phyloP scores from a whole-genome alignment of 2,329 filamentous ascomycete species.

The Stagonosporopsis vannaccii region DNA sequence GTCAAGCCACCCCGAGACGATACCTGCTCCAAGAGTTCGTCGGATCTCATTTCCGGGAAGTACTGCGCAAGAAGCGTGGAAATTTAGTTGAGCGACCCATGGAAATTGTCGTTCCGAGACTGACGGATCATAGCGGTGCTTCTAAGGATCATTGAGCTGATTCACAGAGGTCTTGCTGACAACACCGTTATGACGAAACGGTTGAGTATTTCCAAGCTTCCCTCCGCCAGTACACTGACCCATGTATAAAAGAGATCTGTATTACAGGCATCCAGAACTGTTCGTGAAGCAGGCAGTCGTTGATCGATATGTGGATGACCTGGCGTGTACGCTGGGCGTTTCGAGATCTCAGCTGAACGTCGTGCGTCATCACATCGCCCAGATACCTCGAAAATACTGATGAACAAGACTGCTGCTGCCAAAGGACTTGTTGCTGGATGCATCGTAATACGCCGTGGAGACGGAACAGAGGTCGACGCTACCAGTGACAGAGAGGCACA shows the following conservation, averaged over 20 bases:
- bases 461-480: slow-evolving; percentile 54
- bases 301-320: slow-evolving; percentile 75
- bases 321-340: slow-evolving; percentile 73
- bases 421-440: slow-evolving; percentile 75
- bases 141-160: slow-evolving; percentile 62
- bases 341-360: slow-evolving; percentile 73
- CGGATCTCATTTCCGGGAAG: slow-evolving; percentile 62
- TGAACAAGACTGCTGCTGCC: slow-evolving; percentile 69
- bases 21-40: slow-evolving; percentile 27
- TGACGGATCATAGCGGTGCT: slow-evolving; percentile 56
- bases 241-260: slow-evolving; percentile 70
- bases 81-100: slow-evolving; percentile 55
- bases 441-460: slow-evolving; percentile 56
- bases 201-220: slow-evolving; percentile 28
- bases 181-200: slow-evolving; percentile 64
- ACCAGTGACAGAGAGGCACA: slow-evolving; percentile 52
- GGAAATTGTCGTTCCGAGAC: slow-evolving; percentile 1
- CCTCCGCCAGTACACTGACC: slow-evolving; percentile 13
- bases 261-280: slow-evolving; percentile 76
- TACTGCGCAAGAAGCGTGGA: slow-evolving; percentile 64
- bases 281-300: slow-evolving; percentile 74
- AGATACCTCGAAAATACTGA: slow-evolving; percentile 16
- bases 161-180: slow-evolving; percentile 60
- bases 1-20: slow-evolving; percentile 2
- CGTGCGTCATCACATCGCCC: slow-evolving; percentile 54